Percentiles rank a stretch among this genome's conserved stretches.
Evolutionary conservation across 2,329 filamentous ascomycete species (phyloP).

Genomic region (Diaporthe destruens): DNA sequence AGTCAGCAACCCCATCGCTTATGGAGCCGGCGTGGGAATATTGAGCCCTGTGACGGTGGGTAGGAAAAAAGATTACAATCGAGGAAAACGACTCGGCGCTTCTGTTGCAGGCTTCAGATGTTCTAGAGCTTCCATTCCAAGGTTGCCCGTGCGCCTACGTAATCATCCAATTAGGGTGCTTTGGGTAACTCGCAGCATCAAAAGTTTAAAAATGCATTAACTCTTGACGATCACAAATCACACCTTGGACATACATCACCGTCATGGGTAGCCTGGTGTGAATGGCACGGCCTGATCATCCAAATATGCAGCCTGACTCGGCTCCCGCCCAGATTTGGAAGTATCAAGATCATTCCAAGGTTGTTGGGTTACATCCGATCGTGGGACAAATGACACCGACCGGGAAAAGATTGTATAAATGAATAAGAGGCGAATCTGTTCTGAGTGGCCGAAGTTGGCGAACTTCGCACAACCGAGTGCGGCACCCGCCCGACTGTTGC

Average conservation of each 20-base stretch:
- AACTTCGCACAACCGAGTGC: not conserved
- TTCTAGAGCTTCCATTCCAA: not conserved
- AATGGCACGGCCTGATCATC: not conserved
- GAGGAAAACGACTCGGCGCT: not conserved
- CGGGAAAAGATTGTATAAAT: not conserved
- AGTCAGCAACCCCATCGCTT: not conserved
- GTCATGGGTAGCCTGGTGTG: constrained; percentile 15
- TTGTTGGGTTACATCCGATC: constrained; percentile 18
- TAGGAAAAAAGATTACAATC: not conserved
- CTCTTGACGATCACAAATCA: constrained; percentile 12
- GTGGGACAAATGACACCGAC: not conserved
- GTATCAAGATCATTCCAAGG: not conserved
- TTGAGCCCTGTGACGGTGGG: not conserved
- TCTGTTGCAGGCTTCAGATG: not conserved
- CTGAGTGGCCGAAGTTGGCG: not conserved
- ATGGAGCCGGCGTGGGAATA: not conserved
- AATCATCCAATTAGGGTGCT: not conserved
- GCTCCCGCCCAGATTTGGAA: not conserved
- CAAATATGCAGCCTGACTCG: constrained; percentile 13
- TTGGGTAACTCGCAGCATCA: not conserved
- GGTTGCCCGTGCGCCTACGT: not conserved
- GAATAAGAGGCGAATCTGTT: not conserved
- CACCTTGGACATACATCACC: not conserved
- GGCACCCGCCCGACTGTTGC: not conserved
- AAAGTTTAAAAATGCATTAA: constrained; percentile 8